A percentile compares a stretch with the other conserved stretches of the same genome.
Conservation (phyloP, 192 early-diverging fungal genomes). For the Entophlyctis luteolus region DNA sequence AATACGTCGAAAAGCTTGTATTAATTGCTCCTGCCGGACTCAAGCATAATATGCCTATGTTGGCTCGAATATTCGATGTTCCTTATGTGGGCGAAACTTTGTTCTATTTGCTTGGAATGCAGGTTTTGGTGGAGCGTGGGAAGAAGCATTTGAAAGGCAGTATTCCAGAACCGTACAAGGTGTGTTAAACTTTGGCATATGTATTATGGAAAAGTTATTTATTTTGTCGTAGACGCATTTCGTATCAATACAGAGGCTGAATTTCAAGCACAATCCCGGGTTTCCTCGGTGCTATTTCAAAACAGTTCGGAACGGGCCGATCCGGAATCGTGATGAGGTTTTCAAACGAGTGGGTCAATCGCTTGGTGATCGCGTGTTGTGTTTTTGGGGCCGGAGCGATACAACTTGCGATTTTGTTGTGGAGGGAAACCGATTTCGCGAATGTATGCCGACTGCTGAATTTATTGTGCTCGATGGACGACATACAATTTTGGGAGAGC, state of each 20-base stretch:
- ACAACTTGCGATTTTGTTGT: not conserved
- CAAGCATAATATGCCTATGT: not conserved
- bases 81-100: not conserved
- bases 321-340: not conserved
- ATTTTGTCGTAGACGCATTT: not conserved
- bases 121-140: not conserved
- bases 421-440: not conserved
- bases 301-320: slow-evolving; percentile 2
- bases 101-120: slow-evolving; percentile 7
- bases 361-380: slow-evolving; percentile 8
- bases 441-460: not conserved
- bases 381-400: slow-evolving; percentile 11
- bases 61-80: not conserved
- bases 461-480: slow-evolving; percentile 7
- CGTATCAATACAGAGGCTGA: not conserved
- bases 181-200: not conserved
- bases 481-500: slow-evolving; percentile 14
- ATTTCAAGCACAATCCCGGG: slow-evolving; percentile 3
- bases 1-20: slow-evolving; percentile 3
- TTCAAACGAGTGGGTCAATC: not conserved
- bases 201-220: too few species aligned
- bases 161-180: slow-evolving; percentile 8
- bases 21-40: slow-evolving; percentile 13
- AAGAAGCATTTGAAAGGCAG: slow-evolving; percentile 13
- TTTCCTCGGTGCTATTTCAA: slow-evolving; percentile 10